phyloP scores from a whole-genome alignment of 1,139 yeast genomes.

The Arxiozyma telluris region DNA sequence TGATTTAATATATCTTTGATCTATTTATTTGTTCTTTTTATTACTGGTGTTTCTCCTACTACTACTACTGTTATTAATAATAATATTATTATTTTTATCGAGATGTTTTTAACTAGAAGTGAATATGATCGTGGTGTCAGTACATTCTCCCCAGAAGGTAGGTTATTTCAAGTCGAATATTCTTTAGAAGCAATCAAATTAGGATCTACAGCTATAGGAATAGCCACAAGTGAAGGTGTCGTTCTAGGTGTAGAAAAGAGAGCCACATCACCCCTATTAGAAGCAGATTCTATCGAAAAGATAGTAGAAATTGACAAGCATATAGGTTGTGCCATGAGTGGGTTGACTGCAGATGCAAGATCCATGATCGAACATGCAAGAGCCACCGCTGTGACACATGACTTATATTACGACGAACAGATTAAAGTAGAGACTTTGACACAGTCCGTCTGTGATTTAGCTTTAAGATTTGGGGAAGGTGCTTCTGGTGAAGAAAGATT shows the following conservation, averaged over 20 bases:
- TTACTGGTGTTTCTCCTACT: too few relatives aligned
- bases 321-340: constrained; percentile 98
- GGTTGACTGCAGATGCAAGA: constrained; percentile 96
- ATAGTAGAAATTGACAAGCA: constrained; percentile 91
- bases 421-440: constrained; percentile 90
- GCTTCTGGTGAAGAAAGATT: constrained; percentile 94
- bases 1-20: background rate
- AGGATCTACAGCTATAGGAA: constrained; percentile 94
- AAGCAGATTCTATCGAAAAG: constrained; percentile 89
- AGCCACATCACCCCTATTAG: constrained; percentile 86
- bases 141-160: constrained; percentile 97
- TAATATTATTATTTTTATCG: background rate
- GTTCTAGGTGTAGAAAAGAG: constrained; percentile 94
- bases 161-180: constrained; percentile 96
- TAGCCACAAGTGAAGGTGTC: constrained; percentile 94
- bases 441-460: constrained; percentile 94
- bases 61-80: too few relatives aligned
- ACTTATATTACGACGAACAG: constrained; percentile 83
- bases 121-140: constrained; percentile 99
- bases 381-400: constrained; percentile 81
- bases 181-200: constrained; percentile 94
- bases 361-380: constrained; percentile 98
- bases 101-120: constrained; percentile 94
- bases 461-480: constrained; percentile 95
- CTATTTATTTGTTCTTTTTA: background rate